Evolutionary conservation across 1,284 basidiomycete species (phyloP).

Genomic region (Volvariella volvacea): DNA sequence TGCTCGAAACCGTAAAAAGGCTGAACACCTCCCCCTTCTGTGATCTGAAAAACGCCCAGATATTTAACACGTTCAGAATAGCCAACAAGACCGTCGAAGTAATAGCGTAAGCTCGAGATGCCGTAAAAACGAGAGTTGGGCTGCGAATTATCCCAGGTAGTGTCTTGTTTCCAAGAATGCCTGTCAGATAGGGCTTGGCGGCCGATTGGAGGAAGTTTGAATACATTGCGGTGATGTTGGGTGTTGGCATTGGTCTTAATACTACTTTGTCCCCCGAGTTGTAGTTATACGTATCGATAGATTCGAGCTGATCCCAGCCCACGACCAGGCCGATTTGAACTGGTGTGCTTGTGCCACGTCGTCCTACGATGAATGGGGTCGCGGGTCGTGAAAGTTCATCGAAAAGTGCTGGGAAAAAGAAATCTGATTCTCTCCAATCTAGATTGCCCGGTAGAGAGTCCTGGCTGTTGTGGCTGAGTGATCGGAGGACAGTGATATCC

Average conservation of each 20-base stretch:
- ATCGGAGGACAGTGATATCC: no score
- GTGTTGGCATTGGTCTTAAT: neutral
- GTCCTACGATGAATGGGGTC: no score
- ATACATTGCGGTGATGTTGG: neutral
- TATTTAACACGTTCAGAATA: neutral
- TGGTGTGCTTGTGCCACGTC: no score
- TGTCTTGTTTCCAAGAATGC: neutral
- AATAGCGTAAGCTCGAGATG: neutral
- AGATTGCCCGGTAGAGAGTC: no score
- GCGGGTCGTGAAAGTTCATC: no score
- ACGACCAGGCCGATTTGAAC: no score
- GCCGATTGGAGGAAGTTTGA: neutral
- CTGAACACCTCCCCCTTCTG: neutral
- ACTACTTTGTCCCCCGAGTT: no score
- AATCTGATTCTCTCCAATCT: no score
- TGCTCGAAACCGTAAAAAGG: neutral
- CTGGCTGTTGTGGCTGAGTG: no score
- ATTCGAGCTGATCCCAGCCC: no score
- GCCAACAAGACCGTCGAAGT: neutral
- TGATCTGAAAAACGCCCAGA: neutral
- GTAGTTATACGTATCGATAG: no score
- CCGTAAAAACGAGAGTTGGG: neutral
- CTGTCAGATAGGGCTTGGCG: neutral
- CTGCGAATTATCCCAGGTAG: neutral
- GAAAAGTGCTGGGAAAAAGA: no score